Evolutionary conservation across 768 basidiomycete species (phyloP), one percentile per base, ranked within the genome.

Genomic region (Trametes cingulata): DNA sequence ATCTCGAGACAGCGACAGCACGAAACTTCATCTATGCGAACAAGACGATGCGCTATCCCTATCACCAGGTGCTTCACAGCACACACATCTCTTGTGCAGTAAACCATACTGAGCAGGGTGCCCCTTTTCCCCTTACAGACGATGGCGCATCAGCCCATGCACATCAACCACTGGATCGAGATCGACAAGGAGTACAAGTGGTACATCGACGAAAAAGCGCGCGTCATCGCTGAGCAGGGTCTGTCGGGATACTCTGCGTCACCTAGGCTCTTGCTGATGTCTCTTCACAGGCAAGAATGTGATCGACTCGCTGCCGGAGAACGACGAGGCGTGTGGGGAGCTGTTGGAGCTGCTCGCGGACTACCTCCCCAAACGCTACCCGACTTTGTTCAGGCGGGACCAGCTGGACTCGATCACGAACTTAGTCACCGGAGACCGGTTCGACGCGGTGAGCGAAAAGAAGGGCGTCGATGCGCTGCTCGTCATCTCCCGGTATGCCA

Each of bases 151-250:
- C 75, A 74, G 50, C 69, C 73, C 0, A 73, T 75, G 71, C 66
- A 75, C 37, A 67, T 72, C 50, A 72, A 74, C 62, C 65, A 75
- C 58, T 76, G 75, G 75, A 76, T 76, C 27, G 75, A 76, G 60
- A 71, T 76, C 25, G 73, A 74, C 65, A 68, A 67, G 27, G 70
- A 75, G 37, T 73, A 69, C 65, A 49, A 56, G 45, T 72, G 71
- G 66, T 74, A 75, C 60, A 53, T 74, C 12, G 61, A 65, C 35
- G 64, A 71, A 63, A 76, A 76, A 65, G 64, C 67, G 20, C 47
- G 65, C 14, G 72, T 75, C 17, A 71, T 76, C 43, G 50, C 52
- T 19, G 67, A 73, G 42, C 65, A 72, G 60, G 72, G 71, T 71
- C 42, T 19, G 27, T 40, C 19, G 35, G 1, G 35, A 15, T 29